Conservation (phyloP, 2,329 filamentous ascomycete species). For the Myriangium duriaei region DNA sequence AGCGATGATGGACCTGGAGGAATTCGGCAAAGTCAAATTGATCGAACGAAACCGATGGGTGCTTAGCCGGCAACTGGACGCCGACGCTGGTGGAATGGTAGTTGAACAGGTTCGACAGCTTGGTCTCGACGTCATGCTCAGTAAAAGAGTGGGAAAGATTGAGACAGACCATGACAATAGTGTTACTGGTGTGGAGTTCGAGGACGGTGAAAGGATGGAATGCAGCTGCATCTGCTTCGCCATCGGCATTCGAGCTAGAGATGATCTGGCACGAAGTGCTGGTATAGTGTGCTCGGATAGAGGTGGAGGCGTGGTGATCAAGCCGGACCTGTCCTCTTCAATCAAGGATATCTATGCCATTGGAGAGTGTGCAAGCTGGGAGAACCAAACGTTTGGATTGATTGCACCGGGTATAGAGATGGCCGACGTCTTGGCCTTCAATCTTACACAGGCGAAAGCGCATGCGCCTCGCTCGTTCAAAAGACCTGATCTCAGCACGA, state of each 20-base stretch:
- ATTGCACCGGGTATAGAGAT: conserved; percentile 87
- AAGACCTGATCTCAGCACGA: conserved; percentile 77
- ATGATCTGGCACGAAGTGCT: conserved; percentile 58
- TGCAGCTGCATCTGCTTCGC: conserved; percentile 82
- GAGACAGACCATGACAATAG: conserved; percentile 53
- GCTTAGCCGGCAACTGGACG: conserved; percentile 67
- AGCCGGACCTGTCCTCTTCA: conserved; percentile 56
- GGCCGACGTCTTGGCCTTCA: conserved; percentile 84
- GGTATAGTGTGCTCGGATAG: conserved; percentile 61
- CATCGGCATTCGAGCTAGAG: conserved; percentile 71
- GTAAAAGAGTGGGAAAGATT: conserved; percentile 61
- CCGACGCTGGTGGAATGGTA: conserved; percentile 68
- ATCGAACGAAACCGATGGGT: conserved; percentile 79
- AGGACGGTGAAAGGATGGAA: conserved; percentile 64
- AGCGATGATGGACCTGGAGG: conserved; percentile 75
- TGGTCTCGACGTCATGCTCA: conserved; percentile 68
- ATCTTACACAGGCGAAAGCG: conserved; percentile 69
- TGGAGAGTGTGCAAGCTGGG: conserved; percentile 84
- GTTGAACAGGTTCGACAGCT: conserved; percentile 68
- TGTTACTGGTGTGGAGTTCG: conserved; percentile 63
- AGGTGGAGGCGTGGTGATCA: conserved; percentile 64
- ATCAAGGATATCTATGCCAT: conserved; percentile 67
- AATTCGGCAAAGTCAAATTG: conserved; percentile 61
- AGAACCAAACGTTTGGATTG: conserved; percentile 73
- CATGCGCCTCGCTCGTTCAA: conserved; percentile 62